phyloP scores from a whole-genome alignment of 202 grass and related monocot species.

The Musa balbisiana region DNA sequence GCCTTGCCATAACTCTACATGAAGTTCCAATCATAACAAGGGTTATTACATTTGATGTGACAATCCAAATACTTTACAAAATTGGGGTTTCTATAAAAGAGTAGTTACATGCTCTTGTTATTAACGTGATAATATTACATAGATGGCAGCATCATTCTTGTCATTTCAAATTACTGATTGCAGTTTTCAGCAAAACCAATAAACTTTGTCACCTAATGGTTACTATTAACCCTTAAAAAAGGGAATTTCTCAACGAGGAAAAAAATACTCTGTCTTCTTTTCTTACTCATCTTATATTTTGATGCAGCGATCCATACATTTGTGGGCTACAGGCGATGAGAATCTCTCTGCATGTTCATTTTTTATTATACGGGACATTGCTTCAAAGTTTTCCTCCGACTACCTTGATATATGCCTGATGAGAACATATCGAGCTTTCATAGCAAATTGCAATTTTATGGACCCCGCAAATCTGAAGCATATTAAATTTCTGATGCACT shows the following conservation, averaged over 20 bases:
- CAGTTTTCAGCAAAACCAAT: too few relatives aligned
- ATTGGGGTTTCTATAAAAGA: background rate
- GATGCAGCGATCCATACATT: slow-evolving; percentile 64
- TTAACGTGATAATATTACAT: background rate
- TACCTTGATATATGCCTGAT: slow-evolving; percentile 62
- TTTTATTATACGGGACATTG: slow-evolving; percentile 61
- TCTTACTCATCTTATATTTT: slow-evolving; percentile 19
- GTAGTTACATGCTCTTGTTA: background rate
- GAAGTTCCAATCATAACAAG: background rate
- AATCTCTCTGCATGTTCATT: slow-evolving; percentile 59
- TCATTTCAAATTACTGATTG: too few relatives aligned
- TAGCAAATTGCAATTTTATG: slow-evolving; percentile 66
- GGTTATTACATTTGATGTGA: background rate
- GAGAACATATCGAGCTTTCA: slow-evolving; percentile 56
- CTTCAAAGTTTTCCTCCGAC: slow-evolving; percentile 46
- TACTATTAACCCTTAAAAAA: too few relatives aligned
- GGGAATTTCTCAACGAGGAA: too few relatives aligned
- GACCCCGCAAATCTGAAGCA: slow-evolving; percentile 49
- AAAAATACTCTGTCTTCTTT: background rate
- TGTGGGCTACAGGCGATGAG: slow-evolving; percentile 79
- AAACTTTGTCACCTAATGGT: too few relatives aligned
- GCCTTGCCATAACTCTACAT: background rate
- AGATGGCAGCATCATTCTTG: too few relatives aligned
- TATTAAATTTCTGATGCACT: slow-evolving; percentile 62
- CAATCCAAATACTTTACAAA: background rate